Conservation (phyloP, 106 monocot species). For the Alisma plantagoaquatica region DNA sequence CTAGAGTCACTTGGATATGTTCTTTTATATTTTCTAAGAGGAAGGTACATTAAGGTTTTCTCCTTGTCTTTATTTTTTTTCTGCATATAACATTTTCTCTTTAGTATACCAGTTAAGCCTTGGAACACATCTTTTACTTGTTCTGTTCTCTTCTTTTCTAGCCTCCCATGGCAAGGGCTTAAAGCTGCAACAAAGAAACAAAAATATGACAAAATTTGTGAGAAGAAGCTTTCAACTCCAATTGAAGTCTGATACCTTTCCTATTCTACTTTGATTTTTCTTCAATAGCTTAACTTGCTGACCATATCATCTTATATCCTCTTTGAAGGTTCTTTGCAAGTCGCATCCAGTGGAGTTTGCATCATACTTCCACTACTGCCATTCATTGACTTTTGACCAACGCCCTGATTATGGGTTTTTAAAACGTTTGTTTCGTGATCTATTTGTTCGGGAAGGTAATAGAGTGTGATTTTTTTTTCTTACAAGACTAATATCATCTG, state of each 20-base stretch:
- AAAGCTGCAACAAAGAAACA: conserved; percentile 96
- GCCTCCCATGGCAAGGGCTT: conserved; percentile 97
- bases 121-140: not conserved
- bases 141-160: conserved; percentile 13
- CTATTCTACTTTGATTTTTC: not conserved
- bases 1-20: conserved; percentile 97
- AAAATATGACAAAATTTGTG: conserved; percentile 95
- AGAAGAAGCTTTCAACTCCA: conserved; percentile 92
- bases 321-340: conserved; percentile 70
- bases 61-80: conserved; percentile 8
- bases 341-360: conserved; percentile 88
- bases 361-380: conserved; percentile 98
- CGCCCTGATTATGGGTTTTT: conserved; percentile 89
- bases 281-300: not conserved
- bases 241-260: conserved; percentile 62
- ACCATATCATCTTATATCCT: not conserved
- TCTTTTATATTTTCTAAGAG: conserved; percentile 85
- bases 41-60: conserved; percentile 59
- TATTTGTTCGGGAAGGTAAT: conserved; percentile 77
- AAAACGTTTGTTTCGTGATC: conserved; percentile 79
- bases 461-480: too few species aligned
- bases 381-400: conserved; percentile 85
- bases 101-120: not conserved
- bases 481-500: too few species aligned
- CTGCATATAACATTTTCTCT: not conserved